Base-by-base conservation (phyloP, 306 rosid species). In the Oxytropis ochrocephala region DNA sequence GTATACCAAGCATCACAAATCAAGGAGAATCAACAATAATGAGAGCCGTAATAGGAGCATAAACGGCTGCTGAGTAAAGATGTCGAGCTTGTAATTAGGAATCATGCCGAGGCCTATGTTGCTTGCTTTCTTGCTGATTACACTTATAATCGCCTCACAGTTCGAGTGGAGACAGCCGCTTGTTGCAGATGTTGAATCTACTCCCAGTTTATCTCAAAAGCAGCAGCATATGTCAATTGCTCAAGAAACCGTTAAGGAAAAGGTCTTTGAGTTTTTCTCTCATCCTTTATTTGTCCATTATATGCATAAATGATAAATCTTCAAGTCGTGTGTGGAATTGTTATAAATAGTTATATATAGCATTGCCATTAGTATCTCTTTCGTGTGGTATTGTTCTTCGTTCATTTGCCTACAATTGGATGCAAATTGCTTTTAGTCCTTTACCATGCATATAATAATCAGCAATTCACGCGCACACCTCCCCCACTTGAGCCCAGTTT, bases 101-200 rank as follows among this genome's bases (percentile, higher is more conserved):
- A 77, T 12, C 65, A 92, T 92, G 96, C 82, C 97, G 56, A 87
- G 94, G 74, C 88, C 97, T 8, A 79, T 89, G 91, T 43, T 92
- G 69, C 95, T 92, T 73, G 96, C 83, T 61, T 89, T 87, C 80
- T 77, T 92, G 80, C 74, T 92, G 59, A 38, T 92, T 81, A 36
- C 89, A 75, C 90, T 92, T 58, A 89, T 92, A 69, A 87, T 91
- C 73, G 85, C 97, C 47, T 89, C 96, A n/a, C 95, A 89, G 80
- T 89, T 92, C 52, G 97, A 91, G 80, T 89, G 97, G 97, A 89
- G 74, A 64, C 96, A 87, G 67, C 96, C 71, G 73, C 85, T 88
- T 69, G 95, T 85, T 47, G 42, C 79, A 62, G 97, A 89, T 75
- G 86, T 84, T 52, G 90, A 87, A 16, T 49, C 82, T 14, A 72